Evolutionary conservation across 2,329 filamentous ascomycete species (phyloP).

Genomic region (Trichophyton rubrum): DNA sequence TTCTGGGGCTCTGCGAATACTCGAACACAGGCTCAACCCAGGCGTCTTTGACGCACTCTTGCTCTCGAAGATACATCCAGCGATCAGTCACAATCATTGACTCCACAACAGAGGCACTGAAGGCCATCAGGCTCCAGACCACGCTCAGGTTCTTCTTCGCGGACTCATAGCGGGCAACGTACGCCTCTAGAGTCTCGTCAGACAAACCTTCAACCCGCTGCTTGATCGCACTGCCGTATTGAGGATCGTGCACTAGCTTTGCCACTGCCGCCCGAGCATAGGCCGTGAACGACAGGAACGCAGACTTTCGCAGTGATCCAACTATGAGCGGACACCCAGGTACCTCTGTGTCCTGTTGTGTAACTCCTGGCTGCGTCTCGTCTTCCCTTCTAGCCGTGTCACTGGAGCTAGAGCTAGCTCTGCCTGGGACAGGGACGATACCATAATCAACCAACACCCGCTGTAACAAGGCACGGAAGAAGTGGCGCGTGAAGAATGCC

Average conservation of each 20-base stretch:
- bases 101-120: conserved; percentile 79
- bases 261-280: conserved; percentile 71
- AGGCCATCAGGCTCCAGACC: conserved; percentile 92
- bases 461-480: conserved; percentile 81
- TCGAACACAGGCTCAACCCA: conserved; percentile 96
- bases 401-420: conserved; percentile 6
- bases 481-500: conserved; percentile 82
- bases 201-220: conserved; percentile 56
- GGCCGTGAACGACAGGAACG: conserved; percentile 59
- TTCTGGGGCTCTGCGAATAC: conserved; percentile 71
- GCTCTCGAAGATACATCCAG: conserved; percentile 76
- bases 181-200: conserved; percentile 61
- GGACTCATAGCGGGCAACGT: conserved; percentile 51
- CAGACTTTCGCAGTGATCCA: conserved; percentile 67
- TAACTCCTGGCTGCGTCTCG: background rate
- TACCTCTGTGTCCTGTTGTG: conserved; percentile 13
- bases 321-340: conserved; percentile 69
- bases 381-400: background rate
- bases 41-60: conserved; percentile 56
- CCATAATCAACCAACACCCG: conserved; percentile 80
- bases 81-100: conserved; percentile 81
- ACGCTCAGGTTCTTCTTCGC: conserved; percentile 72
- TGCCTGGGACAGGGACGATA: conserved; percentile 50
- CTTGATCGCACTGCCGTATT: conserved; percentile 48
- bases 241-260: conserved; percentile 55